phyloP scores from a whole-genome alignment of 306 rosid genomes.

The Urtica urens region DNA sequence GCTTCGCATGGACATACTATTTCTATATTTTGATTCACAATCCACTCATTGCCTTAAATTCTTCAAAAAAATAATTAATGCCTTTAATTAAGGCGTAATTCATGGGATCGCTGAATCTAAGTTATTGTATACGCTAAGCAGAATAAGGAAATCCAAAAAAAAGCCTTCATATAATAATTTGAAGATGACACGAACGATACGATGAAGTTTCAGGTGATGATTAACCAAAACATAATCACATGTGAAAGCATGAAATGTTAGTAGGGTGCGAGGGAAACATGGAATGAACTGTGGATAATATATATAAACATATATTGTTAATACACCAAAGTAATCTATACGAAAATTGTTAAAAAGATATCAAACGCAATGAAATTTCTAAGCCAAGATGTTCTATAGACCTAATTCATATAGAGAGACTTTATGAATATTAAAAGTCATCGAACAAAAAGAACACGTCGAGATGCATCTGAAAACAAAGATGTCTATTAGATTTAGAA shows the following conservation, averaged over 20 bases:
- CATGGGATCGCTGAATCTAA: conserved; percentile 57
- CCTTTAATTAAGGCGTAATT: conserved; percentile 75
- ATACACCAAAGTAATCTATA: no score
- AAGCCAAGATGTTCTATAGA: no score
- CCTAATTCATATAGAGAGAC: no score
- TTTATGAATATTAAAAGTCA: no score
- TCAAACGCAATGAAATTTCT: no score
- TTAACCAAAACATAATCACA: conserved; percentile 15
- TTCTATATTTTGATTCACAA: conserved; percentile 18
- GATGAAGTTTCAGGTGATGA: background rate
- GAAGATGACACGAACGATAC: background rate
- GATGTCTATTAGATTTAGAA: no score
- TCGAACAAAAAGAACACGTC: no score
- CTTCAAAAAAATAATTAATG: no score
- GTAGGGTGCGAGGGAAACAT: conserved; percentile 49
- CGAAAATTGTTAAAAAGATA: no score
- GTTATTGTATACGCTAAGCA: conserved; percentile 2
- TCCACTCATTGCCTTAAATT: no score
- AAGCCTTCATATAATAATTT: background rate
- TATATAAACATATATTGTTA: no score
- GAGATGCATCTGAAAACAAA: no score
- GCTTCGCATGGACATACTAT: conserved; percentile 4
- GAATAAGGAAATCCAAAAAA: background rate
- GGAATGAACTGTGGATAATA: conserved; percentile 28
- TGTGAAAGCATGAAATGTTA: conserved; percentile 20